A percentile compares a stretch with the other conserved stretches of the same genome.
phyloP scores from a whole-genome alignment of 2,329 filamentous ascomycete species.

The Kalmusia sp. region DNA sequence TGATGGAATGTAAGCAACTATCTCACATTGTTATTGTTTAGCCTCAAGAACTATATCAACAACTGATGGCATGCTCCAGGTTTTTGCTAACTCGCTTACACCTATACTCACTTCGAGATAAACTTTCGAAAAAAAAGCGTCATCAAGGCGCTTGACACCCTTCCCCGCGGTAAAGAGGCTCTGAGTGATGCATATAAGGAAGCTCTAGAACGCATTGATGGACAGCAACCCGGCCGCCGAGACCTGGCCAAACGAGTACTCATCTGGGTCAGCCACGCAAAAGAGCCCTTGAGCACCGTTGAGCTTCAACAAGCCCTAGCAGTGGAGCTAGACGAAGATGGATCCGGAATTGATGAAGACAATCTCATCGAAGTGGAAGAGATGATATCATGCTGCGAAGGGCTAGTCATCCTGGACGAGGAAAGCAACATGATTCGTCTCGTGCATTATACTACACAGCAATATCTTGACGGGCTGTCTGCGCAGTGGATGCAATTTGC shows the following conservation, averaged over 20 bases:
- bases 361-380: not conserved
- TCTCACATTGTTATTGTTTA: no score
- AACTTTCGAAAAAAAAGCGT: not conserved
- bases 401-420: not conserved
- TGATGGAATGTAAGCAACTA: no score
- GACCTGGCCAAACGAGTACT: not conserved
- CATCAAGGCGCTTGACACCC: not conserved
- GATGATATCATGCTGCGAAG: not conserved
- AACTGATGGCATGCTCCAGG: not conserved
- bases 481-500: not conserved
- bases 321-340: not conserved
- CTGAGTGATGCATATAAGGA: not conserved
- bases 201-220: not conserved
- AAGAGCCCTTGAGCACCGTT: not conserved
- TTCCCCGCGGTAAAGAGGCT: not conserved
- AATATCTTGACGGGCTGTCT: not conserved
- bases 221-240: not conserved
- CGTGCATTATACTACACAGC: not conserved
- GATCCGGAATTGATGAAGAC: not conserved
- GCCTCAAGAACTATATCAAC: no score
- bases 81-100: not conserved
- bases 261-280: not conserved
- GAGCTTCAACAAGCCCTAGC: not conserved
- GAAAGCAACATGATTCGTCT: not conserved
- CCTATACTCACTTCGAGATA: not conserved